Conservation (phyloP, 73 alveolate genomes). For the Durusdinium trenchii region DNA sequence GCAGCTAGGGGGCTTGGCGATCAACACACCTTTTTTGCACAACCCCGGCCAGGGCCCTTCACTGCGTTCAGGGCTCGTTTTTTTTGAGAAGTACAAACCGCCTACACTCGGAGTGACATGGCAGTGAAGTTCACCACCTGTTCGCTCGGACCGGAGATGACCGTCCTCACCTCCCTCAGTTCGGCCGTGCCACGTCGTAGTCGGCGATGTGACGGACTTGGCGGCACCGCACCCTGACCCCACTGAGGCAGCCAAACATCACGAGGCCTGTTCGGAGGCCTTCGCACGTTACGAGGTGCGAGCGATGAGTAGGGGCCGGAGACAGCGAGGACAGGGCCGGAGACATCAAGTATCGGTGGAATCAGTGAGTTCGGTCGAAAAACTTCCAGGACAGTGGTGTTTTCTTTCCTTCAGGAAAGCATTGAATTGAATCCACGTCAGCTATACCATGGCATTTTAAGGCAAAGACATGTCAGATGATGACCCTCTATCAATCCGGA, state of each 20-base stretch:
- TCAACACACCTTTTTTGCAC: too few species aligned
- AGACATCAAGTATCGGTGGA: background rate
- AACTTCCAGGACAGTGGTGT: background rate
- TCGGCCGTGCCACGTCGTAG: too few species aligned
- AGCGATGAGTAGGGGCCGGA: background rate
- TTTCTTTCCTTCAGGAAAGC: background rate
- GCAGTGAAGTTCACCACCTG: too few species aligned
- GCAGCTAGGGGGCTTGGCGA: too few species aligned
- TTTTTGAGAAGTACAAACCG: too few species aligned
- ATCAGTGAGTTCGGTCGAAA: background rate
- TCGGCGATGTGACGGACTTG: too few species aligned
- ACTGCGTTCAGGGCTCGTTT: too few species aligned
- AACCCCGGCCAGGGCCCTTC: too few species aligned
- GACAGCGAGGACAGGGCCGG: background rate
- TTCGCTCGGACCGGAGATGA: too few species aligned
- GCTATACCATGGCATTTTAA: background rate
- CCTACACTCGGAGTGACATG: too few species aligned
- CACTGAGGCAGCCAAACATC: conserved; percentile 59
- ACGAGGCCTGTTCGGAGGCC: conserved; percentile 35
- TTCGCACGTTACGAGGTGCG: conserved; percentile 58
- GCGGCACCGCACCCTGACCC: too few species aligned
- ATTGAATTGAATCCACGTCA: background rate
- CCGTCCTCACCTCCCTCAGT: too few species aligned
- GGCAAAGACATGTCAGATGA: background rate
- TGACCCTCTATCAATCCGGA: background rate